Conservation (phyloP, 345 rosid genomes). For the Mallotus nudiflorus region DNA sequence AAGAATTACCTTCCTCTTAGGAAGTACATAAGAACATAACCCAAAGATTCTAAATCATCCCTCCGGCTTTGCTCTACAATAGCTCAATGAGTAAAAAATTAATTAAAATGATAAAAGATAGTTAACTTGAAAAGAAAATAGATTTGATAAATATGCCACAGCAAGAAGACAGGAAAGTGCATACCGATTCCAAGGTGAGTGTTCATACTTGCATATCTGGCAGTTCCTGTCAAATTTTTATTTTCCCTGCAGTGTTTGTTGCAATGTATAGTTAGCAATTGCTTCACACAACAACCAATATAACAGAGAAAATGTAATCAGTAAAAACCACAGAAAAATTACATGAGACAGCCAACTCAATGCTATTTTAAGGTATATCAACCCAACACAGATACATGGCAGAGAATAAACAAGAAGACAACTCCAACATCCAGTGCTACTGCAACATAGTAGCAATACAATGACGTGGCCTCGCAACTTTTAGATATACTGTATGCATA, state of each 20-base stretch:
- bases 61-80: conserved; percentile 87
- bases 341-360: not conserved
- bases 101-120: not conserved
- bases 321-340: not conserved
- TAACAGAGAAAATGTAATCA: not conserved
- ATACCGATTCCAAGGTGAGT: conserved; percentile 94
- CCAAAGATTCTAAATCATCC: conserved; percentile 95
- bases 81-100: not conserved
- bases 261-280: not conserved
- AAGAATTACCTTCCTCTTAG: conserved; percentile 75
- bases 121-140: not conserved
- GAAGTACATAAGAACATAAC: conserved; percentile 94
- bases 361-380: no score
- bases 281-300: not conserved
- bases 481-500: not conserved
- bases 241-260: conserved; percentile 59
- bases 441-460: not conserved
- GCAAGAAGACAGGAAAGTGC: conserved; percentile 3
- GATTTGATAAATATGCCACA: not conserved
- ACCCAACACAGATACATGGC: no score
- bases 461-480: not conserved
- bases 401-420: not conserved
- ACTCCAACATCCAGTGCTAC: not conserved
- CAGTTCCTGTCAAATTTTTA: conserved; percentile 92
- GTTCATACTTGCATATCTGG: conserved; percentile 96